A percentile compares a stretch with the other conserved stretches of the same genome.
phyloP scores from a whole-genome alignment of 139 green algal genomes.

The Chlamydomonas sphaeroides region DNA sequence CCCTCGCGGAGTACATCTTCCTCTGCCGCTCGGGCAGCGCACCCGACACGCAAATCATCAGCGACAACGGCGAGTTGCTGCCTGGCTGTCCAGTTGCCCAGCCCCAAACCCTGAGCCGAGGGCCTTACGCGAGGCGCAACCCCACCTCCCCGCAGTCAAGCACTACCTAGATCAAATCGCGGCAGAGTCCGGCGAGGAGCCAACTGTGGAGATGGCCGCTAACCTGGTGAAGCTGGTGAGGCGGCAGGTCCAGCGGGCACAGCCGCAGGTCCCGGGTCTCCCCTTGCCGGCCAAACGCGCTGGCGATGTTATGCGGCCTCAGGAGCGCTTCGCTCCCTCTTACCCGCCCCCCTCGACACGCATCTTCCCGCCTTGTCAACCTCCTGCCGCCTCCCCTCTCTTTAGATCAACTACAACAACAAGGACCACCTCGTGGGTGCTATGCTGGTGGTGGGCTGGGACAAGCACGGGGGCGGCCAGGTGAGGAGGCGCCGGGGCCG shows the following conservation, averaged over 20 bases:
- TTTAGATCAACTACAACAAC: constrained; percentile 92
- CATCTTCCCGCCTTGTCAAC: no score
- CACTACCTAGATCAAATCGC: constrained; percentile 47
- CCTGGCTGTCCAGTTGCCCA: no score
- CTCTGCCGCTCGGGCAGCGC: constrained; percentile 87
- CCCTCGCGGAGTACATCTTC: constrained; percentile 84
- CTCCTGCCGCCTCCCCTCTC: no score
- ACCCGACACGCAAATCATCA: constrained; percentile 89
- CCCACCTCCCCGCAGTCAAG: constrained; percentile 43
- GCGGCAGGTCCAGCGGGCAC: no score
- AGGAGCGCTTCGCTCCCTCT: no score
- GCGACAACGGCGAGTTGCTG: constrained; percentile 83
- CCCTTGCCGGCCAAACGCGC: no score
- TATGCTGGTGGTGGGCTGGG: constrained; percentile 96
- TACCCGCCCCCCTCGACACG: no score
- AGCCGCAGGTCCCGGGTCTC: no score
- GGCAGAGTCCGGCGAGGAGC: constrained; percentile 52
- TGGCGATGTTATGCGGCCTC: no score
- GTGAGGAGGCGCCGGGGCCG: no score
- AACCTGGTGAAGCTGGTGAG: constrained; percentile 75
- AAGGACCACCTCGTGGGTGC: constrained; percentile 91
- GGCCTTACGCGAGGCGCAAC: no score
- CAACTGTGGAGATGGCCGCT: constrained; percentile 82
- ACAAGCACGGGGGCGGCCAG: constrained; percentile 82
- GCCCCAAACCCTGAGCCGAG: background rate